Evolutionary conservation across 1,284 basidiomycete species (phyloP).

Genomic region (Ganoderma meredithae): DNA sequence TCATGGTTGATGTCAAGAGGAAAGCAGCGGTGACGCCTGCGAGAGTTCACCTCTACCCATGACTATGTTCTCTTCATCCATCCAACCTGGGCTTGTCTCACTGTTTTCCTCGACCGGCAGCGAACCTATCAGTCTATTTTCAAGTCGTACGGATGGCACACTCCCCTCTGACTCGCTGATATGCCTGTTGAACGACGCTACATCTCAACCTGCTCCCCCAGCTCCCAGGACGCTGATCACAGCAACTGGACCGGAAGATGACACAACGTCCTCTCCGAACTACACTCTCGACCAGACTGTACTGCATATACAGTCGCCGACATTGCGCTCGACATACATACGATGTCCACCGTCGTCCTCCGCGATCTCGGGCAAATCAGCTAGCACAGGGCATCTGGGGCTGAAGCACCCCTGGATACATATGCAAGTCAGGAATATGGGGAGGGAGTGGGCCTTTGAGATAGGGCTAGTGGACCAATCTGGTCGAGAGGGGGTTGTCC

Average conservation of each 20-base stretch:
- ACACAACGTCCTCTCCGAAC: conserved; percentile 31
- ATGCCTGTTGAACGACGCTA: conserved; percentile 67
- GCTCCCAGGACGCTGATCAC: conserved; percentile 54
- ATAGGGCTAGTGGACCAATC: conserved; percentile 74
- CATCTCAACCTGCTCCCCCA: conserved; percentile 58
- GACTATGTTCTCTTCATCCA: conserved; percentile 38
- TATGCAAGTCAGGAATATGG: conserved; percentile 74
- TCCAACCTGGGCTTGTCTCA: conserved; percentile 72
- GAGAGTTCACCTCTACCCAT: neutral
- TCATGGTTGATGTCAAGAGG: neutral
- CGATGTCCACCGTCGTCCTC: conserved; percentile 56
- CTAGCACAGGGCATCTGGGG: conserved; percentile 51
- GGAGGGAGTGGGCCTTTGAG: conserved; percentile 78
- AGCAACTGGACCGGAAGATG: conserved; percentile 39
- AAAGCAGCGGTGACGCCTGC: neutral
- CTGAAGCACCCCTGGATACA: conserved; percentile 79
- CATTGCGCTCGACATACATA: conserved; percentile 72
- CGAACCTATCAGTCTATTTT: conserved; percentile 69
- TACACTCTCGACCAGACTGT: conserved; percentile 70
- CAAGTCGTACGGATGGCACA: conserved; percentile 54
- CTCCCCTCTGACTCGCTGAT: conserved; percentile 72
- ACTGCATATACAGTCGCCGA: conserved; percentile 86
- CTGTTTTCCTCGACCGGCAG: conserved; percentile 82
- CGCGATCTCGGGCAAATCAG: neutral
- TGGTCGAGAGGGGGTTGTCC: conserved; percentile 66